Percentiles rank a stretch among this genome's conserved stretches.
These are phyloP conservation scores for Podochytrium sp. DNA, from an alignment of 192 early-diverging fungal genomes.

Conservation along the genomic window DNA sequence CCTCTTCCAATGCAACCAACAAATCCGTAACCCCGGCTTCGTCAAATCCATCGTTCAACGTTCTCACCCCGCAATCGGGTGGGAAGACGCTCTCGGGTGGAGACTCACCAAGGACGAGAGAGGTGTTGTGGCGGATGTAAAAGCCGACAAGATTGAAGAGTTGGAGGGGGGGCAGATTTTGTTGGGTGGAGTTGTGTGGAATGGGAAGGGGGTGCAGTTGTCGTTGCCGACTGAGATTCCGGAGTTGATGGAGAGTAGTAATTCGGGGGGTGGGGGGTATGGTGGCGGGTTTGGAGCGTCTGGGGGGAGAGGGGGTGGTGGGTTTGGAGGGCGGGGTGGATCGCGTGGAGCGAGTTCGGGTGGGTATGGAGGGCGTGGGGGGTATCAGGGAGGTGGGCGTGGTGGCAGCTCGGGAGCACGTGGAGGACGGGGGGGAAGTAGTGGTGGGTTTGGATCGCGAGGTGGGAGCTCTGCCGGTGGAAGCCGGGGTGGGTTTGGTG, in stretches of 20 bases:
- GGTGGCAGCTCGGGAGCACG: slow-evolving; percentile 37
- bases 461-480: too few relatives aligned
- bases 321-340: slow-evolving; percentile 48
- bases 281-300: slow-evolving; percentile 10
- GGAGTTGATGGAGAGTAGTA: slow-evolving; percentile 65
- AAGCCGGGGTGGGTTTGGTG: slow-evolving; percentile 44
- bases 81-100: slow-evolving; percentile 75
- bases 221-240: slow-evolving; percentile 77
- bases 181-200: slow-evolving; percentile 74
- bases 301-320: slow-evolving; percentile 31
- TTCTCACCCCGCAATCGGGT: slow-evolving; percentile 69
- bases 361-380: slow-evolving; percentile 47
- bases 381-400: slow-evolving; percentile 40
- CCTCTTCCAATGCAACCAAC: slow-evolving; percentile 67
- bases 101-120: slow-evolving; percentile 79
- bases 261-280: slow-evolving; percentile 12
- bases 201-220: slow-evolving; percentile 67
- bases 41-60: slow-evolving; percentile 78
- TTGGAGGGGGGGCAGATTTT: slow-evolving; percentile 47
- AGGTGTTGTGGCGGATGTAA: slow-evolving; percentile 88
- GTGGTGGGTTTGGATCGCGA: slow-evolving; percentile 52
- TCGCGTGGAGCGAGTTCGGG: slow-evolving; percentile 22
- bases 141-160: slow-evolving; percentile 66
- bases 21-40: slow-evolving; percentile 82
- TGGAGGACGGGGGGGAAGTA: slow-evolving; percentile 44